Base-by-base conservation (phyloP, 768 basidiomycete genomes). In the Hydnomerulius pinastri region DNA sequence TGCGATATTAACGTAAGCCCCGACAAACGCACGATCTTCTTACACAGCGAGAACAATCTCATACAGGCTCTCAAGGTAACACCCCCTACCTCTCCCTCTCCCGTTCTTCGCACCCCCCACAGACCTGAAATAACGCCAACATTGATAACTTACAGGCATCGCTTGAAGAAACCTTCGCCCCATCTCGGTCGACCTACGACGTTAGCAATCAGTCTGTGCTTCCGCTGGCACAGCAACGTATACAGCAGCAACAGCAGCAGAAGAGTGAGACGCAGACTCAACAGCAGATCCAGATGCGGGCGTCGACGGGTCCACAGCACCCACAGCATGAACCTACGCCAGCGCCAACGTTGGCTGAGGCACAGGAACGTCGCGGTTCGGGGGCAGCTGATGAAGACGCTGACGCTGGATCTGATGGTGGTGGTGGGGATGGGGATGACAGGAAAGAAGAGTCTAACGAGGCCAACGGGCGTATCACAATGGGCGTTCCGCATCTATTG, bases 1-100 rank as follows among this genome's bases (percentile, higher is more conserved):
- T 90, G 83, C 60, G 97, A 99, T 63, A 84, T 99, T 61, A 99
- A 99, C 54, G 90, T 98, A 51, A 91, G 86, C 54, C 96, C 97
- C 0, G 97, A 98, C 72, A 99, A 98, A 63, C 80, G 96, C n/a
- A 95, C 92, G 0, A 88, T 98, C 30, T 85, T 97, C 43, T 62
- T 99, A 10, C 93, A 98, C 58, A 86, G 86, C 64, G 96, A 99
- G 66, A 77, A 75, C 10, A 87, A 87, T 53, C 70, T 99, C 15
- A 77, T 98, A 1, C 70, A 80, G 3, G 82, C 85, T 0, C 76
- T 98, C 33, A 94, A 90, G 73, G 92, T 92, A 46, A 23, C 7
- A 11, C 17, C 8, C 30, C n/a, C 21, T 28, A 18, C 13, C 15
- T n/a, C 17, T 15, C 12, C 6, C 9, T 23, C 6, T 17, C 4